phyloP scores from a whole-genome alignment of 2,329 filamentous ascomycete species.

The Lecanosticta acicola region DNA sequence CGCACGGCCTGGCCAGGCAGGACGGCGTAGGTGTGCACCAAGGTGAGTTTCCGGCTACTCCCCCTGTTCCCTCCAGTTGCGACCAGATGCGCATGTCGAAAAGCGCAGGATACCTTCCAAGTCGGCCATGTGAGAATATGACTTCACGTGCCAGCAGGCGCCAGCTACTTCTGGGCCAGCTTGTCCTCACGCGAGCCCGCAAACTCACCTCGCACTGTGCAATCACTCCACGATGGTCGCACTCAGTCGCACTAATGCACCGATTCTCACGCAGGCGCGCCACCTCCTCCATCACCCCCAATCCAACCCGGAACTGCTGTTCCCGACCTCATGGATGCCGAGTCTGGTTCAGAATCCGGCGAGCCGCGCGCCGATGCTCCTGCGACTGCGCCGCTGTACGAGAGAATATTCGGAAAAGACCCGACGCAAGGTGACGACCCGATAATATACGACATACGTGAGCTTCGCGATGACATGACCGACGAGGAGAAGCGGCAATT shows the following conservation, averaged over 20 bases:
- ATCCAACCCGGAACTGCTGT: constrained; percentile 27
- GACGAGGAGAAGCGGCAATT: constrained; percentile 83
- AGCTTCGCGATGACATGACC: constrained; percentile 67
- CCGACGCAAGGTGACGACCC: constrained; percentile 87
- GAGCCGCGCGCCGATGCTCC: constrained; percentile 52
- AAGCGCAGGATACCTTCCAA: too few relatives aligned
- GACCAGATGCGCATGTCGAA: too few relatives aligned
- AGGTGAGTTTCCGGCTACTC: constrained; percentile 45
- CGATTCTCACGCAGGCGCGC: constrained; percentile 17
- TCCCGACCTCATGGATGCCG: constrained; percentile 52
- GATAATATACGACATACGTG: constrained; percentile 86
- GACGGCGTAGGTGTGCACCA: constrained; percentile 57
- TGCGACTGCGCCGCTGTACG: constrained; percentile 62
- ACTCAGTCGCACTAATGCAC: constrained; percentile 9
- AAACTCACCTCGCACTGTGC: too few relatives aligned
- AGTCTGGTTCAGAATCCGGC: constrained; percentile 54
- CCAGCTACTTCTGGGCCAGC: too few relatives aligned
- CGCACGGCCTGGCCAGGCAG: constrained; percentile 58
- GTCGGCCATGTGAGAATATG: too few relatives aligned
- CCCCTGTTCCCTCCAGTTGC: too few relatives aligned
- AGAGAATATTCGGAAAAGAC: constrained; percentile 80
- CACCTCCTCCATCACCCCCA: constrained; percentile 30
- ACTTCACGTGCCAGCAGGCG: too few relatives aligned
- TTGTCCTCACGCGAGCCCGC: too few relatives aligned
- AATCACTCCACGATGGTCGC: not conserved